Base-by-base conservation (phyloP, 176 grass and related monocot species). In the Ensete glaucum region DNA sequence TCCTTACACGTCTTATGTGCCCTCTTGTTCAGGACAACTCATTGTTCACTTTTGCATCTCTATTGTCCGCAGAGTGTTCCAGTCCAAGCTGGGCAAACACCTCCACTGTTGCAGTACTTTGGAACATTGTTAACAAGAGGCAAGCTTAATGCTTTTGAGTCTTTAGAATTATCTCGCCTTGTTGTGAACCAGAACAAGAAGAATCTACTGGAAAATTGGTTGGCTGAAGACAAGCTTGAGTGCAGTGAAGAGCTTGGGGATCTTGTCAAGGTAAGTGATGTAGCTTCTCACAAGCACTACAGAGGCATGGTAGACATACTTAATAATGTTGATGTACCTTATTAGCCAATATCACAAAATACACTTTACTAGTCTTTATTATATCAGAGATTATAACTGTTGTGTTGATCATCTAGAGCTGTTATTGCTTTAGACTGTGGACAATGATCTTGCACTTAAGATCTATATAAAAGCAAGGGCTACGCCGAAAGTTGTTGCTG, bases 151-250 rank as follows among this genome's bases (percentile, higher is more conserved):
- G 85, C 87, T 67, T 96, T 83, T 11, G 93, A 96, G 65, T 96
- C 89, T 64, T 88, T 92, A 68, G 87, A 88, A 67, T 71, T 96
- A 76, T 96, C 89, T 82, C 90, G 90, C 62, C 89, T 96, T 66
- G 89, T 96, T 64, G 93, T 92, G 26, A 96, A 96, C 85, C 89
- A 96, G 85, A 96, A 92, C 83, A 92, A 96, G 87, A 92, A 92
- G 81, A 96, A 96, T 53, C 89, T 96, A 51, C 75, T 97, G 25
- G 89, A 96, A 57, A 96, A 92, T 57, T 96, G 89, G 93, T 76
- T 96, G 73, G 89, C 93, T 2, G 89, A 96, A 78, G 89, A 96
- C 69, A 96, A 96, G 85, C 85, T 96, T 43, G 89, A 96, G 71
- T 96, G 93, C 55, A 92, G 89, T 76, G 93, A 96, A 80, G 93